Conservation (phyloP, 2,329 filamentous ascomycete species). For the Beauveria scarabaeidicola region DNA sequence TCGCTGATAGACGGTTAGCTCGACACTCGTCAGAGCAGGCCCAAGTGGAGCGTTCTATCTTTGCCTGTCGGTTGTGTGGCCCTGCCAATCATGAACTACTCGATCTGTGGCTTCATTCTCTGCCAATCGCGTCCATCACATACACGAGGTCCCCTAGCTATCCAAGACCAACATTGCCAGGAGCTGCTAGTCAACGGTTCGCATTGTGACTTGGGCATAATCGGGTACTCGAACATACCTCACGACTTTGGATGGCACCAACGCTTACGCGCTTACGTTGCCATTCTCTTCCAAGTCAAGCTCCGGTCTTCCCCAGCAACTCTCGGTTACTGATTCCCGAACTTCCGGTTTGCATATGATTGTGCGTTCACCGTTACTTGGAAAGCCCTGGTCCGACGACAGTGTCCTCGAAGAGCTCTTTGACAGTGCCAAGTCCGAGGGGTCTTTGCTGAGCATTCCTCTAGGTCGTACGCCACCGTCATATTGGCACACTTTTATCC, state of each 20-base stretch:
- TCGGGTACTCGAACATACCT: not conserved
- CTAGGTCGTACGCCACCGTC: conserved; percentile 15
- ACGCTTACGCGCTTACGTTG: not conserved
- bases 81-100: conserved; percentile 8
- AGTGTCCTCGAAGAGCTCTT: not conserved
- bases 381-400: not conserved
- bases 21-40: not conserved
- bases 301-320: not conserved
- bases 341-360: not conserved
- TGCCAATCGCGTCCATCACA: not conserved
- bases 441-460: conserved; percentile 49
- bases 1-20: not conserved
- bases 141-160: not conserved
- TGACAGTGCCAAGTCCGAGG: not conserved
- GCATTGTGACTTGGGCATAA: not conserved
- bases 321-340: not conserved
- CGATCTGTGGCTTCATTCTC: not conserved
- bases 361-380: not conserved
- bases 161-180: not conserved
- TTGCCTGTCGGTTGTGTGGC: not conserved
- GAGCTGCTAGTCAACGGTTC: not conserved
- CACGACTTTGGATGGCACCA: not conserved
- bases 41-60: not conserved
- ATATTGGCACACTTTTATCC: conserved; percentile 5
- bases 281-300: not conserved